Evolutionary conservation across 371 early-diverging fungal species (phyloP).

Genomic region (Haplosporangium sp.): DNA sequence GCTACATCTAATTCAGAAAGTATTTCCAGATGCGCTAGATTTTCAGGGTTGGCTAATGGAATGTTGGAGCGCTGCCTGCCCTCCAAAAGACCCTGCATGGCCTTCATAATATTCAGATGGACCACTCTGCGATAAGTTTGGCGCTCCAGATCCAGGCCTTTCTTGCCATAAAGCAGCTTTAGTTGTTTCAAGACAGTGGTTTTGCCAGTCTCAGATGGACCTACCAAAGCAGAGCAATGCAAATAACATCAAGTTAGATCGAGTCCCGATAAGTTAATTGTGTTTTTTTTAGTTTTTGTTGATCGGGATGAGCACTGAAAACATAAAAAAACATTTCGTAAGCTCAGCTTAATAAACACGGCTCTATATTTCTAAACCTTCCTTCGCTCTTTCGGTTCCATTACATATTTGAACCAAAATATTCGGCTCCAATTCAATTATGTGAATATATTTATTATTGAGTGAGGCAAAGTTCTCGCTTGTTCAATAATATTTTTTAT

Average conservation of each 20-base stretch:
- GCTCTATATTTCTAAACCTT: no score
- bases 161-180: conserved; percentile 58
- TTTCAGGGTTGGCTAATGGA: conserved; percentile 34
- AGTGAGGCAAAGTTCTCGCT: neutral
- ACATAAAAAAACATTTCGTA: neutral
- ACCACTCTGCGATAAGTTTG: conserved; percentile 57
- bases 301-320: neutral
- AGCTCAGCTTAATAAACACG: neutral
- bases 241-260: neutral
- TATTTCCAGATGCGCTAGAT: conserved; percentile 54
- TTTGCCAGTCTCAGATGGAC: conserved; percentile 62
- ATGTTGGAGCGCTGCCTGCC: conserved; percentile 38
- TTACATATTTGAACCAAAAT: no score
- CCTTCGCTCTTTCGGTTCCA: no score
- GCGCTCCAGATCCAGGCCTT: conserved; percentile 56
- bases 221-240: conserved; percentile 13
- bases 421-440: neutral
- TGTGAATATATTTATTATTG: neutral
- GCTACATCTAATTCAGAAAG: conserved; percentile 44
- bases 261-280: neutral
- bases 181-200: conserved; percentile 61
- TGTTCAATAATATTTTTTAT: neutral
- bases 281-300: neutral
- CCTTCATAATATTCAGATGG: conserved; percentile 58
- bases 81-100: conserved; percentile 52